These are phyloP conservation scores for Tricholoma sp. DNA, from an alignment of 768 basidiomycete species.

Conservation along the genomic window DNA sequence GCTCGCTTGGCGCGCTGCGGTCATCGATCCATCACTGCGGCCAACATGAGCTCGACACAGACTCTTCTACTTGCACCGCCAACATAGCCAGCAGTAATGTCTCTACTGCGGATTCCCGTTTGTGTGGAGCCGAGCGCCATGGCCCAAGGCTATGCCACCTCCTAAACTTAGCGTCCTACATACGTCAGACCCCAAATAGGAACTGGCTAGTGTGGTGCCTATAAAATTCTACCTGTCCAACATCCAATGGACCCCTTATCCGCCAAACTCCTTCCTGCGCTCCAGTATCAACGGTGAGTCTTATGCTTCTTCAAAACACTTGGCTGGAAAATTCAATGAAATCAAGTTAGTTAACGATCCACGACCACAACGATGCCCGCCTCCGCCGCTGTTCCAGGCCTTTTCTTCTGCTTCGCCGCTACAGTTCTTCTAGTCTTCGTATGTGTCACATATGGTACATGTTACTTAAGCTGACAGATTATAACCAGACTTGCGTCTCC, in stretches of 20 bases:
- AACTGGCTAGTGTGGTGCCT: background rate
- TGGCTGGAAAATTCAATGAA: background rate
- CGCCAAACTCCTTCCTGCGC: background rate
- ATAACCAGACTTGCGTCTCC: slow-evolving; percentile 58
- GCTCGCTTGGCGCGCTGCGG: too few relatives aligned
- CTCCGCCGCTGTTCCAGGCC: slow-evolving; percentile 59
- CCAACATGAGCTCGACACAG: too few relatives aligned
- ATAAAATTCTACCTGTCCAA: background rate
- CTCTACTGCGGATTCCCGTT: too few relatives aligned
- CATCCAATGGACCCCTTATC: background rate
- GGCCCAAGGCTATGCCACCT: background rate
- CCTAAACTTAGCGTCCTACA: too few relatives aligned
- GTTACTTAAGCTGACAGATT: slow-evolving; percentile 1
- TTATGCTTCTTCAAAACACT: background rate
- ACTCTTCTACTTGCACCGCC: too few relatives aligned
- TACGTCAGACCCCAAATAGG: background rate
- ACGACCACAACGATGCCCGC: slow-evolving; percentile 36
- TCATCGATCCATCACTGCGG: too few relatives aligned
- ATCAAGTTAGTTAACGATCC: background rate
- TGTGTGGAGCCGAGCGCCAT: too few relatives aligned
- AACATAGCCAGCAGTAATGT: too few relatives aligned
- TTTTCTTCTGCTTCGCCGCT: slow-evolving; percentile 69
- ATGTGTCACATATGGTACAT: slow-evolving; percentile 19
- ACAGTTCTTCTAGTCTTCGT: slow-evolving; percentile 68
- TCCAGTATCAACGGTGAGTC: background rate